phyloP scores from a whole-genome alignment of 176 grass and related monocot species.

The Cenchrus americanus region DNA sequence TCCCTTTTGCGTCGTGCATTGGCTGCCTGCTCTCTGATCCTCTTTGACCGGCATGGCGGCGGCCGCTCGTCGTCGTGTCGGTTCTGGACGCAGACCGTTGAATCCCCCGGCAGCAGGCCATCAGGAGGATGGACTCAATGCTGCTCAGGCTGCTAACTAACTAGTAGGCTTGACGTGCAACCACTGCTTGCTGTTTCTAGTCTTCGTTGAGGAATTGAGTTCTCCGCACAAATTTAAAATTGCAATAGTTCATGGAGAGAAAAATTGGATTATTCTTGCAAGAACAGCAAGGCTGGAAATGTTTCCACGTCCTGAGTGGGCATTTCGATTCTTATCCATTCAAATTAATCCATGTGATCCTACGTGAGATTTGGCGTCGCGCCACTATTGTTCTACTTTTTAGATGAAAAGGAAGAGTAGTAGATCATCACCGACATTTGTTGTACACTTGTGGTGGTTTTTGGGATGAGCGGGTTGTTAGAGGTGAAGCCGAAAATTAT shows the following conservation, averaged over 20 bases:
- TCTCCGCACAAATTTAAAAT: no score
- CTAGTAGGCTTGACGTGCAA: not conserved
- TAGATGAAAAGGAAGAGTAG: no score
- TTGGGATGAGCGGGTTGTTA: no score
- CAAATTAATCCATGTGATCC: no score
- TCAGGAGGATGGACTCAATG: not conserved
- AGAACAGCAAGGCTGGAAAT: not conserved
- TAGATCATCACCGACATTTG: not conserved
- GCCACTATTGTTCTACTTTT: no score
- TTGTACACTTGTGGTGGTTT: no score
- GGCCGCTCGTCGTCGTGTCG: not conserved
- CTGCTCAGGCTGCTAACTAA: not conserved
- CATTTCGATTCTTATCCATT: no score
- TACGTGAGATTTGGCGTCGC: no score
- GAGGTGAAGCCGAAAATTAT: no score
- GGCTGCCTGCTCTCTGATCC: not conserved
- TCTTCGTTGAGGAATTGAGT: not conserved
- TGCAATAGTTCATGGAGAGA: not conserved
- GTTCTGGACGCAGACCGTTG: conserved; percentile 25
- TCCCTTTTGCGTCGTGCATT: conserved; percentile 1
- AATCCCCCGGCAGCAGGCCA: not conserved
- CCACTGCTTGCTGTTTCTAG: not conserved
- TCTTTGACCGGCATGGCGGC: conserved; percentile 4
- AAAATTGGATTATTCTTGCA: not conserved
- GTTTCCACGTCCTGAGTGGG: not conserved